A percentile compares a stretch with the other conserved stretches of the same genome.
Conservation (phyloP, 345 rosid genomes). For the Moricandia moricandioides region DNA sequence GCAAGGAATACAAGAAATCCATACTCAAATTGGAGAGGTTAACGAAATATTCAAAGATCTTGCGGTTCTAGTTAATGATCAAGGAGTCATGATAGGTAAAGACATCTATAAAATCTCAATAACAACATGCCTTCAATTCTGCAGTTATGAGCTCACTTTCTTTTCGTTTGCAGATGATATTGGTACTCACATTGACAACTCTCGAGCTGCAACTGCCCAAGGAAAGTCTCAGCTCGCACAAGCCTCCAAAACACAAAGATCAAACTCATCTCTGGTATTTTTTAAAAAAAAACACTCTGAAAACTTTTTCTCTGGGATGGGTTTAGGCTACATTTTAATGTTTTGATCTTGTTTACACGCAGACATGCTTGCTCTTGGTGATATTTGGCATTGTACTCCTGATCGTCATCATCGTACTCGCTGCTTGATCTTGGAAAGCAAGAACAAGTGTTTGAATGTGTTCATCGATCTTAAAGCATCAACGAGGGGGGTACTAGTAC, state of each 20-base stretch:
- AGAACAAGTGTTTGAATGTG: slow-evolving; percentile 2
- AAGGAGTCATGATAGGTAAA: slow-evolving; percentile 86
- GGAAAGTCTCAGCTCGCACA: slow-evolving; percentile 75
- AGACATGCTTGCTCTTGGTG: slow-evolving; percentile 97
- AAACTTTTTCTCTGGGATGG: not conserved
- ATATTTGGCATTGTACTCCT: slow-evolving; percentile 88
- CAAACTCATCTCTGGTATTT: slow-evolving; percentile 92
- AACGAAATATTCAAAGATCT: slow-evolving; percentile 95
- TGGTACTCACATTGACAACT: slow-evolving; percentile 69
- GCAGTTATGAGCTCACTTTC: not conserved
- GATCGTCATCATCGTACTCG: slow-evolving; percentile 77
- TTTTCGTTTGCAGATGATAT: slow-evolving; percentile 64
- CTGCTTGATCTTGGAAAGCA: slow-evolving; percentile 46
- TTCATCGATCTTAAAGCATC: slow-evolving; percentile 12
- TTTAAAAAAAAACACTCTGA: slow-evolving; percentile 20
- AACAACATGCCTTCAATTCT: not conserved
- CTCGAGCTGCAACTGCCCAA: slow-evolving; percentile 85
- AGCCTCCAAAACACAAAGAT: slow-evolving; percentile 89
- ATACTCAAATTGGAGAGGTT: slow-evolving; percentile 91
- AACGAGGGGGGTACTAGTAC: not conserved
- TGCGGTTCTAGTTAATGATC: slow-evolving; percentile 92
- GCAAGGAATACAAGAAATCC: slow-evolving; percentile 88
- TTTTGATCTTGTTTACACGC: slow-evolving; percentile 34
- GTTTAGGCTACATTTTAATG: not conserved
- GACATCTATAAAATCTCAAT: not conserved